Percentiles rank a stretch among this genome's conserved stretches.
These are phyloP conservation scores for Colletotrichum abscissum DNA, from an alignment of 2,329 filamentous ascomycete genomes.

Conservation along the genomic window DNA sequence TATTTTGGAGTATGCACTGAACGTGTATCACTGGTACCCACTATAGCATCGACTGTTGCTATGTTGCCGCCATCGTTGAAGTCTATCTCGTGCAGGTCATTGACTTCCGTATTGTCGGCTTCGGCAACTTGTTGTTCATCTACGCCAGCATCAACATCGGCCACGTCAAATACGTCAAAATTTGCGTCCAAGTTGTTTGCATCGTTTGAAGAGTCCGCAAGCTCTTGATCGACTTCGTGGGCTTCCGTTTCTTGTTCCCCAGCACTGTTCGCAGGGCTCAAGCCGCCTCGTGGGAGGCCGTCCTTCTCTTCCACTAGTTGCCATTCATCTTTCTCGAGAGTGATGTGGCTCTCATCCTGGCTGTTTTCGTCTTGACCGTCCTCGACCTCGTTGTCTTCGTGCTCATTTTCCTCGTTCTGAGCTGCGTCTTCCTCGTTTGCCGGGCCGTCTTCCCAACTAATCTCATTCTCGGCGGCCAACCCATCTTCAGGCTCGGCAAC, in stretches of 20 bases:
- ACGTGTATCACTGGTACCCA: conserved; percentile 2
- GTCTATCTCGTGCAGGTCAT: conserved; percentile 43
- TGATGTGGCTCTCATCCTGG: neutral
- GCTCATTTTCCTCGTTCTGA: neutral
- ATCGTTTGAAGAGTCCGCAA: conserved; percentile 36
- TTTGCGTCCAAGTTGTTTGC: conserved; percentile 27
- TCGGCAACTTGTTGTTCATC: conserved; percentile 25
- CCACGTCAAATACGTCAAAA: neutral
- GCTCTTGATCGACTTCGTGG: conserved; percentile 32
- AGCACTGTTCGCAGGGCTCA: conserved; percentile 30
- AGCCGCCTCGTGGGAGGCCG: conserved; percentile 24
- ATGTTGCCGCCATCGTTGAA: conserved; percentile 52
- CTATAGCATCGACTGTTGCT: conserved; percentile 39
- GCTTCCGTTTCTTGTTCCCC: conserved; percentile 17
- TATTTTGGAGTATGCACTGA: neutral
- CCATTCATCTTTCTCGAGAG: conserved; percentile 12
- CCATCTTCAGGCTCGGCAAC: neutral
- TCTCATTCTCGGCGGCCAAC: conserved; percentile 32
- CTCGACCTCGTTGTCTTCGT: no score
- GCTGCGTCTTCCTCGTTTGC: conserved; percentile 2
- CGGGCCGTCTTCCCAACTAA: conserved; percentile 36
- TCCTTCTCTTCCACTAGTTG: conserved; percentile 14
- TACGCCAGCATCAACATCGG: conserved; percentile 3
- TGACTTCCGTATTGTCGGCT: conserved; percentile 12
- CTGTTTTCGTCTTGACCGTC: neutral